Base-by-base conservation (phyloP, 169 alveolate species). In the Plasmodium gaboni region DNA sequence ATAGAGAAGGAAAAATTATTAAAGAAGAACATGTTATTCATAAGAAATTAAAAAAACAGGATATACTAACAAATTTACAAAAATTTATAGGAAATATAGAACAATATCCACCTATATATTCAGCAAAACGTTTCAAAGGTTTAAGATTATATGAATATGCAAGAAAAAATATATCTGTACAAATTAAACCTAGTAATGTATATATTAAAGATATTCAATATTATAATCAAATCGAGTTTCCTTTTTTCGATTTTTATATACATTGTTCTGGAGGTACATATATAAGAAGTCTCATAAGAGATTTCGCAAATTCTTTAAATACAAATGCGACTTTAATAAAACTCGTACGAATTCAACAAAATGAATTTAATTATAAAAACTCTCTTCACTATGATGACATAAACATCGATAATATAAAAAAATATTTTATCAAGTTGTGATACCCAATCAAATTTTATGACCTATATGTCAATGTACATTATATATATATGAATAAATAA, bases 251-350 rank as follows among this genome's bases (percentile, higher is more conserved):
- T 38, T 44, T 94, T 7, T 50, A 88, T 32, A 89, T 92, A 17
- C 61, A 72, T 46, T 70, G 95, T 74, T 94, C 96, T 17, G 93
- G 94, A 15, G 96, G 96, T 13, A 94, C 95, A 22, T 94, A 94
- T 85, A 91, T 94, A 72, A 73, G 96, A 60, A 92, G 95, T 74
- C 65, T 94, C 15, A 73, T 94, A 67, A 63, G 94, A 24, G 96
- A 94, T 48, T 72, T 94, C 59, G 95, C 94, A 15, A 64, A 74
- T 64, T 78, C 91, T 17, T 59, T 94, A 5, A 91, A 91, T 61
- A 80, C 94, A 0, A 42, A 74, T 17, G 96, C 93, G 13, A 94
- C 96, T 10, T 64, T 89, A 88, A 46, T 61, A 10, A 88, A 93
- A 13, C 80, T 94, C 87, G 67, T 78, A 50, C 22, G 89, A 12